Evolutionary conservation across 441 rosid species (phyloP).

Genomic region (Gossypium davidsonii): DNA sequence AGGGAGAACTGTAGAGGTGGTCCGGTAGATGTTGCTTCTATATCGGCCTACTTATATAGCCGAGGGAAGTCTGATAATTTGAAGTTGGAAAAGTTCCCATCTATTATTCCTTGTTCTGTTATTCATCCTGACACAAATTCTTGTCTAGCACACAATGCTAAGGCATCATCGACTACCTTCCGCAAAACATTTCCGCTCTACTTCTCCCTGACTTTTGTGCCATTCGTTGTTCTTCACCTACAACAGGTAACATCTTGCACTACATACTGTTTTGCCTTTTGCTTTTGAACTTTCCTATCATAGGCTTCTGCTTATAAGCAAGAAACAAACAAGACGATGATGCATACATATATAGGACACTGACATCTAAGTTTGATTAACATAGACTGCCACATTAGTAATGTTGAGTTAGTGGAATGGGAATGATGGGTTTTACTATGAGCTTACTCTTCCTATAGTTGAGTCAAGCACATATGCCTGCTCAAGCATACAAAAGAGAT

Average conservation of each 20-base stretch:
- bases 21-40: slow-evolving; percentile 62
- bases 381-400: background rate
- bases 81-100: slow-evolving; percentile 71
- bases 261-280: background rate
- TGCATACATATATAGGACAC: background rate
- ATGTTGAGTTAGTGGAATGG: background rate
- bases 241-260: slow-evolving; percentile 62
- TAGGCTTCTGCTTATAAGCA: slow-evolving; percentile 1
- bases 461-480: background rate
- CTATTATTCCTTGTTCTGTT: slow-evolving; percentile 83
- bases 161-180: slow-evolving; percentile 86
- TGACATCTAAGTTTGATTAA: background rate
- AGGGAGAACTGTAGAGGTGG: slow-evolving; percentile 89
- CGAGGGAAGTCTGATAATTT: slow-evolving; percentile 39
- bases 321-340: background rate
- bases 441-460: background rate
- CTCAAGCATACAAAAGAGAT: background rate
- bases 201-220: slow-evolving; percentile 93
- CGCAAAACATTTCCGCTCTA: slow-evolving; percentile 92
- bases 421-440: background rate
- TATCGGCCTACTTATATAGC: slow-evolving; percentile 58
- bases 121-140: slow-evolving; percentile 80
- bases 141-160: slow-evolving; percentile 74
- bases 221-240: slow-evolving; percentile 84
- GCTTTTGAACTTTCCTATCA: background rate